Percentiles rank a stretch among this genome's conserved stretches.
Evolutionary conservation across 192 early-diverging fungal species (phyloP).

Genomic region (Coemansia sp.): DNA sequence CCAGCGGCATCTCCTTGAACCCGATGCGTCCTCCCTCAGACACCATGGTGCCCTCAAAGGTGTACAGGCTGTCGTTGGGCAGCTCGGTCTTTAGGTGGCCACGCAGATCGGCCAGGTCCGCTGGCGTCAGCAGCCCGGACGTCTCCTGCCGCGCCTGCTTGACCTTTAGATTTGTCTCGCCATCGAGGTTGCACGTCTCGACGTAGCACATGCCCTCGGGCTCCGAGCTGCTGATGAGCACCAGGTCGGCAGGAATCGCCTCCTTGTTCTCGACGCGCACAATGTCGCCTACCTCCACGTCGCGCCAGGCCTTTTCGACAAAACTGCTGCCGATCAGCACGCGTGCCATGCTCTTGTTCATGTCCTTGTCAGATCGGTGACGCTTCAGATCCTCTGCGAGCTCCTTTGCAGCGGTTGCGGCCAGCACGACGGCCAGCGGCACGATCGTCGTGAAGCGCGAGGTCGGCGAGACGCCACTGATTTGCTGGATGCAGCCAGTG

Average conservation of each 20-base stretch:
- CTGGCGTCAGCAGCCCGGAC: constrained; percentile 64
- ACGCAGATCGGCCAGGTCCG: constrained; percentile 56
- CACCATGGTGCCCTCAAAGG: constrained; percentile 73
- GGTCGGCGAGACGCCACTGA: constrained; percentile 89
- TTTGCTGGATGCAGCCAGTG: constrained; percentile 96
- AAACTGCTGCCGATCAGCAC: constrained; percentile 63
- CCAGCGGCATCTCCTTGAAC: constrained; percentile 72
- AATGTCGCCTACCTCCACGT: constrained; percentile 88
- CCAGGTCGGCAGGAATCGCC: constrained; percentile 88
- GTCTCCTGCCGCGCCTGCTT: constrained; percentile 92
- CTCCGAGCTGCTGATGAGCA: constrained; percentile 86
- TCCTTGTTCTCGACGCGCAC: constrained; percentile 83
- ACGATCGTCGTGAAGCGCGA: constrained; percentile 84
- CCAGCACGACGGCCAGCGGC: constrained; percentile 77
- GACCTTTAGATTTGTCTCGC: constrained; percentile 97
- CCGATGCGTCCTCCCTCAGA: constrained; percentile 42
- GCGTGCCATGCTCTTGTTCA: constrained; percentile 64
- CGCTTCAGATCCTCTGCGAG: constrained; percentile 87
- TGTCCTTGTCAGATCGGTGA: constrained; percentile 69
- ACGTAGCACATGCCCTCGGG: constrained; percentile 97
- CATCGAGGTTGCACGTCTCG: constrained; percentile 97
- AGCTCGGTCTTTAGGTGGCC: constrained; percentile 87
- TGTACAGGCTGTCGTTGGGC: constrained; percentile 96
- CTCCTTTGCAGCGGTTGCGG: constrained; percentile 91
- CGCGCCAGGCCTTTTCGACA: constrained; percentile 67